Evolutionary conservation across 768 basidiomycete genomes (phyloP).

Genomic region (Russula emetica): DNA sequence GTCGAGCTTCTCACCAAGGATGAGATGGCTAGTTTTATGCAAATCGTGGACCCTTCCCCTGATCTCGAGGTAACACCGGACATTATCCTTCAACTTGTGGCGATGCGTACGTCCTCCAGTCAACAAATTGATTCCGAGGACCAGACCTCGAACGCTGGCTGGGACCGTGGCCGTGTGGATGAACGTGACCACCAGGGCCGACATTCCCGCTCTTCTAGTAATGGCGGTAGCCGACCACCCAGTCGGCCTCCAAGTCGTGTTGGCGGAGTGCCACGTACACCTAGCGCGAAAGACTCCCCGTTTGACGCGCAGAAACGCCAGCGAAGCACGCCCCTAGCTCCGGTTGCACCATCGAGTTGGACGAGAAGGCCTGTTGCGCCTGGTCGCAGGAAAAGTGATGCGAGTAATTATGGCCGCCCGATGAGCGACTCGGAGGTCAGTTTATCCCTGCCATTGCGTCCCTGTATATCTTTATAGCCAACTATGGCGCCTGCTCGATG

Average conservation of each 20-base stretch:
- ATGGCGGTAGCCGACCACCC: conserved; percentile 37
- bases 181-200: conserved; percentile 32
- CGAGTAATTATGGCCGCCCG: conserved; percentile 48
- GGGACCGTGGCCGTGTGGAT: conserved; percentile 42
- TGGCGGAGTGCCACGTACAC: conserved; percentile 53
- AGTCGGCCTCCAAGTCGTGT: conserved; percentile 52
- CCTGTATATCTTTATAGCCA: neutral
- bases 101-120: conserved; percentile 34
- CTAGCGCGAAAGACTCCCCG: conserved; percentile 46
- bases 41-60: conserved; percentile 53
- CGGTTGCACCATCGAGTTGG: conserved; percentile 72
- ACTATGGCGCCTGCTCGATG: neutral
- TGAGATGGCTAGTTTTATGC: conserved; percentile 58
- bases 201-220: conserved; percentile 55
- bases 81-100: conserved; percentile 59
- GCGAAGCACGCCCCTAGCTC: conserved; percentile 59
- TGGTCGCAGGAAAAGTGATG: conserved; percentile 66
- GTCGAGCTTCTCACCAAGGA: conserved; percentile 60
- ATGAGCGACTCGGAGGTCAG: conserved; percentile 73
- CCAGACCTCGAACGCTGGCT: conserved; percentile 26
- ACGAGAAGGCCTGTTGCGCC: conserved; percentile 63
- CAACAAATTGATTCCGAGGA: conserved; percentile 23
- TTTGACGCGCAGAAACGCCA: conserved; percentile 70
- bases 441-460: neutral
- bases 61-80: conserved; percentile 66